Base-by-base conservation (phyloP, 2,329 filamentous ascomycete species). In the Xylaria sp. region DNA sequence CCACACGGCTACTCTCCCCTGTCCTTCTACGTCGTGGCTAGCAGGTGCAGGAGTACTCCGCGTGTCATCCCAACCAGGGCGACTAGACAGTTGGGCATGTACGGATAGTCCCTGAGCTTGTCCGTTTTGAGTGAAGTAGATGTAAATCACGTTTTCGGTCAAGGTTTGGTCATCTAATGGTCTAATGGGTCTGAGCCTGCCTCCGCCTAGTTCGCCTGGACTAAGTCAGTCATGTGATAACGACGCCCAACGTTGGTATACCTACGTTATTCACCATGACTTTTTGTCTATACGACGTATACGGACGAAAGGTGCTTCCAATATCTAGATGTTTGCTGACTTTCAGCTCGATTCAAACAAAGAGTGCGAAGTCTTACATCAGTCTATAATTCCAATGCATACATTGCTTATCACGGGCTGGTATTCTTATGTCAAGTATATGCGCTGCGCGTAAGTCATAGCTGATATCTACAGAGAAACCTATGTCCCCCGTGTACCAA, bases 401-500 rank as follows among this genome's bases (percentile, higher is more conserved):
- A 58, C 38, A 20, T 33, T 31, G 17, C 40, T n/a, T 26, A 67
- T 64, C 59, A 66, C 63, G 56, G 56, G 59, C 10, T 20, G 20
- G 17, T 31, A 54, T 33, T n/a, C 46, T 59, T 7, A 54, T 68
- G 66, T 40, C 33, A 23, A 36, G 23, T 40, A 56, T 69, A 31
- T 33, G 48, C 59, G 26, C 4, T 40, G 20, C 59, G 44, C n/a
- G 20, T 38, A 40, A 40, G 31, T 54, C 33, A 53, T 53, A 26
- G 5, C 15, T 40, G 11, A 33, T 48, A 48, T 23, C 15, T 46
- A 56, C 40, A 56, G 28, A 54, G 15, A 33, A 48, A 40, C 28
- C 13, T 54, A n/a, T 17, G 1, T 33, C 53, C 17, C 6, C 26
- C 38, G 23, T 6, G 33, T 23, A n/a, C 48, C 48, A 60, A 61